Percentiles rank a stretch among this genome's conserved stretches.
Conservation (phyloP, 345 rosid species). For the Psidium friedrichsthalianum region DNA sequence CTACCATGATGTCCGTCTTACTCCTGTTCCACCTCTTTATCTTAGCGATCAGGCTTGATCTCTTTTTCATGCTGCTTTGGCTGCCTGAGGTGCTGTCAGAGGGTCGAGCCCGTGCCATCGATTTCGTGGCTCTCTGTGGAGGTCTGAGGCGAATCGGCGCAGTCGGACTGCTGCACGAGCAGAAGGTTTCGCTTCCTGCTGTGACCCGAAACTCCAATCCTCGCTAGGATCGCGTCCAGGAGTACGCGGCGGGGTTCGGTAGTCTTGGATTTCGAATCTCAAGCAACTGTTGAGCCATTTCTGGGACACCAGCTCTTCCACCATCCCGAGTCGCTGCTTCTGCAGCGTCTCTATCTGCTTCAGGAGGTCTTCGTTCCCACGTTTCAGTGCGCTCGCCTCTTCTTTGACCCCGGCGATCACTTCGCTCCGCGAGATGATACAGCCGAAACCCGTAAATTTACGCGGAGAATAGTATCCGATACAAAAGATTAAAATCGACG, state of each 20-base stretch:
- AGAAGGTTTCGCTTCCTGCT: background rate
- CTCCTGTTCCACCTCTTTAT: conserved; percentile 13
- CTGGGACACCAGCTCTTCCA: conserved; percentile 32
- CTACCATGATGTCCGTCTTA: background rate
- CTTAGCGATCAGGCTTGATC: background rate
- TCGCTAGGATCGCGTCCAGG: background rate
- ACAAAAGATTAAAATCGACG: background rate
- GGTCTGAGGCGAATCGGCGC: conserved; percentile 1
- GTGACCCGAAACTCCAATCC: background rate
- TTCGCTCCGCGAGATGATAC: conserved; percentile 7
- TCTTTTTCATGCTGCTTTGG: conserved; percentile 7
- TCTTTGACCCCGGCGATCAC: background rate
- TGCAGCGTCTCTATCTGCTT: conserved; percentile 20
- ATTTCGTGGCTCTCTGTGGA: conserved; percentile 3
- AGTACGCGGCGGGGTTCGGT: background rate
- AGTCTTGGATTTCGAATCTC: conserved; percentile 14
- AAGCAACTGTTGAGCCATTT: conserved; percentile 28
- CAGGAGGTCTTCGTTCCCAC: conserved; percentile 4
- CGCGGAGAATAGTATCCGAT: rapidly evolving
- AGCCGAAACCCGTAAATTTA: background rate
- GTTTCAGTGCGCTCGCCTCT: conserved; percentile 3
- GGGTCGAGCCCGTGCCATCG: background rate
- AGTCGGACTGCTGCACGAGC: background rate
- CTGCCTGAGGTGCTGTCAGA: conserved; percentile 9
- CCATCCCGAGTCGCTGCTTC: conserved; percentile 19